Base-by-base conservation (phyloP, 2,329 filamentous ascomycete species). In the Fusarium sp. region DNA sequence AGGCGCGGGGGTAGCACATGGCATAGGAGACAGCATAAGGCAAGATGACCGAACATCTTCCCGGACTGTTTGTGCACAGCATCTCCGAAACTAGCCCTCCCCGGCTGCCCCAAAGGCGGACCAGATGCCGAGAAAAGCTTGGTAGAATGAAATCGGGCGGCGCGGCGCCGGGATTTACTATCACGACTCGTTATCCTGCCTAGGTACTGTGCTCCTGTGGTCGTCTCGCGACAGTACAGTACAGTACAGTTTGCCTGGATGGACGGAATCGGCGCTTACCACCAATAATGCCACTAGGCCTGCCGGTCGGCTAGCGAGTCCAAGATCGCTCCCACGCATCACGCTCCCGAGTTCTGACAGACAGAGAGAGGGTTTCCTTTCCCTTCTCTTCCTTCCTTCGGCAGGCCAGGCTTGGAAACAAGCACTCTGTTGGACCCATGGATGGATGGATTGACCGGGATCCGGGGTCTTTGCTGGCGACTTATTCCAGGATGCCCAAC, bases 401-500 rank as follows among this genome's bases (percentile, higher is more conserved):
- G 51, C 33, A 64, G 64, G 58, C 64, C 14, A 27, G 42, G 42
- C 42, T 69, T 70, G 51, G 59, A 67, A 71, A 72, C 63, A 73
- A 69, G 67, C 70, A 74, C 61, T 69, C 38, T 65, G 61, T 62
- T 73, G 66, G 65, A 61, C 59, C 55, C 53, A 58, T 71, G 64
- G 46, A 68, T 62, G 65, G 59, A 55, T 49, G 42, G 42, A 27
- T 49, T 58, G 65, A 65, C 73, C 56, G 61, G 73, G 73, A 68
- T 75, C 72, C 59, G 58, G 73, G 73, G 64, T 74, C 66, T 64
- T 70, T 56, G 58, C 66, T 73, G 64, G 74, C 67, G 72, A 74
- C 70, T 64, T 75, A 64, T 74, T 68, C 73, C 64, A 74, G 73
- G 73, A 76, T 74, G 71, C 68, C 77, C 73, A 74, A 76, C 79